Percentiles rank a stretch among this genome's conserved stretches.
These are phyloP conservation scores for Rubus parviflorus DNA, from an alignment of 306 rosid genomes.

Conservation along the genomic window DNA sequence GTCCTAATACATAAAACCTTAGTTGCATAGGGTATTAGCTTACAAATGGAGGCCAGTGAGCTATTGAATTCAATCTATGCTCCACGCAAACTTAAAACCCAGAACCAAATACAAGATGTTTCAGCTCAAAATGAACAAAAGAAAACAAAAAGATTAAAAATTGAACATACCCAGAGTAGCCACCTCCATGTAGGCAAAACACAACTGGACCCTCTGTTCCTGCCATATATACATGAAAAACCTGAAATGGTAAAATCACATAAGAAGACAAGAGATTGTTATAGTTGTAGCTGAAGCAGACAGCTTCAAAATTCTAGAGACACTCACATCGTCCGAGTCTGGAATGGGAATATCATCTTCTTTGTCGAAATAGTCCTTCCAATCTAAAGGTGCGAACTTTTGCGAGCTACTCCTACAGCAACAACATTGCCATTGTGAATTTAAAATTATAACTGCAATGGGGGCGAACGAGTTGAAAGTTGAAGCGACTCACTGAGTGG, in stretches of 20 bases:
- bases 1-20: not conserved
- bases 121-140: constrained; percentile 9
- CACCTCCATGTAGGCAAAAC: constrained; percentile 95
- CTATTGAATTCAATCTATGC: not conserved
- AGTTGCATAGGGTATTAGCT: not conserved
- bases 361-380: constrained; percentile 67
- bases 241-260: constrained; percentile 49
- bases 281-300: constrained; percentile 3
- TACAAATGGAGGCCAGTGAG: not conserved
- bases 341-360: constrained; percentile 71
- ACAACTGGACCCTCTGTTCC: constrained; percentile 97
- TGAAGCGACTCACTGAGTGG: constrained; percentile 51
- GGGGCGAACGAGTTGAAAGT: not conserved
- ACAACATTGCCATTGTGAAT: not conserved
- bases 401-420: constrained; percentile 52
- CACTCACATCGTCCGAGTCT: constrained; percentile 61
- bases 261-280: not conserved
- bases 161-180: constrained; percentile 78
- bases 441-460: not conserved
- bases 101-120: not conserved
- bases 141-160: not conserved
- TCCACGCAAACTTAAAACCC: not conserved
- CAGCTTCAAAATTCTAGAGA: not conserved
- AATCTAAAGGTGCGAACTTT: constrained; percentile 65
- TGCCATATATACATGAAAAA: constrained; percentile 87